Percentiles rank a stretch among this genome's conserved stretches.
Evolutionary conservation across 495 filamentous ascomycete species (phyloP).

Genomic region (Penicillium bialowiezense): DNA sequence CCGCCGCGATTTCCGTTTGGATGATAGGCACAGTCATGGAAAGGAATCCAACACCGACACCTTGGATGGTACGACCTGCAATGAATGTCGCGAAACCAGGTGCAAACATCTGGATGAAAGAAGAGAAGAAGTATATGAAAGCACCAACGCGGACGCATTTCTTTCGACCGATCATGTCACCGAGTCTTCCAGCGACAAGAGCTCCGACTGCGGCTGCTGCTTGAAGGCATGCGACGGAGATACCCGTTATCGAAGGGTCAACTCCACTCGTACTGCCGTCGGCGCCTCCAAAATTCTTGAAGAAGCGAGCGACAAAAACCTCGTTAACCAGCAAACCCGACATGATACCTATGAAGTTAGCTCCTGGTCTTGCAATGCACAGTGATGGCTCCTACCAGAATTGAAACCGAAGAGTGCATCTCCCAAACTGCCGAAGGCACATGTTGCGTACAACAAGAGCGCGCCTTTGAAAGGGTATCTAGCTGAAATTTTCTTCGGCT

Average conservation of each 20-base stretch:
- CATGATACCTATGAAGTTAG: slow-evolving; percentile 24
- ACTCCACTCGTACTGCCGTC: slow-evolving; percentile 18
- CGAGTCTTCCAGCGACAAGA: slow-evolving; percentile 25
- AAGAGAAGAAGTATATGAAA: slow-evolving; percentile 33
- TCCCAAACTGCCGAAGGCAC: slow-evolving; percentile 29
- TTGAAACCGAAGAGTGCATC: slow-evolving; percentile 31
- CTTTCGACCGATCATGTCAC: slow-evolving; percentile 31
- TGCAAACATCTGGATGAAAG: slow-evolving; percentile 31
- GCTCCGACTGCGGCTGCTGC: slow-evolving; percentile 29
- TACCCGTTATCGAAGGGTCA: slow-evolving; percentile 32
- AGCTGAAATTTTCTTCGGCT: slow-evolving; percentile 23
- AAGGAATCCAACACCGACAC: slow-evolving; percentile 25
- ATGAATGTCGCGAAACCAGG: slow-evolving; percentile 27
- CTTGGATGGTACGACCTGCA: slow-evolving; percentile 26
- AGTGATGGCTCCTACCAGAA: slow-evolving; percentile 15
- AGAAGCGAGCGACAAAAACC: slow-evolving; percentile 27
- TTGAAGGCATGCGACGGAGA: slow-evolving; percentile 29
- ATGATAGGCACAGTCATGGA: slow-evolving; percentile 32
- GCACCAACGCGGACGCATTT: slow-evolving; percentile 29
- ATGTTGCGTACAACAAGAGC: slow-evolving; percentile 24
- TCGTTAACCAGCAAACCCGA: slow-evolving; percentile 30
- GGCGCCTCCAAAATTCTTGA: slow-evolving; percentile 27
- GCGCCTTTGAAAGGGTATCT: slow-evolving; percentile 26
- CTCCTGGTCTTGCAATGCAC: neutral
- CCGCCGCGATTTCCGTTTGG: slow-evolving; percentile 26